Evolutionary conservation across 2,329 filamentous ascomycete genomes (phyloP).

Genomic region (Xylariaceae sp.): DNA sequence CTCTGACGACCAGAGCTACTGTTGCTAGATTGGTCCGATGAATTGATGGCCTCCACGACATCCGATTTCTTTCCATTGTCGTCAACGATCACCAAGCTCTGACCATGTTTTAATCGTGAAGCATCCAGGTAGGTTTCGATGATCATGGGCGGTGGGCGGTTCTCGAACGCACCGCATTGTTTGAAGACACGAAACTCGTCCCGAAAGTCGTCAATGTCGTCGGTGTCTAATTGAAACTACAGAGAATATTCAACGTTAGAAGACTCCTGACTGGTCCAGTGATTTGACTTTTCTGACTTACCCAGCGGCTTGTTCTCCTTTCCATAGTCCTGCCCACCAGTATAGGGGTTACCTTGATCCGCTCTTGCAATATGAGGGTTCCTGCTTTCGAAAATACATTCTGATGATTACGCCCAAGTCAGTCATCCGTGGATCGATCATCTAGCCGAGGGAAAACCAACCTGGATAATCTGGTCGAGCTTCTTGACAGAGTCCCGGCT

Average conservation of each 20-base stretch:
- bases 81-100: conserved; percentile 83
- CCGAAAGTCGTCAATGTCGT: conserved; percentile 83
- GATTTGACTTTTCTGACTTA: conserved; percentile 16
- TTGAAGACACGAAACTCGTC: conserved; percentile 82
- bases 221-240: conserved; percentile 91
- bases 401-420: conserved; percentile 38
- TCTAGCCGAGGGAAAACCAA: conserved; percentile 34
- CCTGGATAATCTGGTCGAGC: conserved; percentile 91
- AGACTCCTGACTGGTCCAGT: neutral
- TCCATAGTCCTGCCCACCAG: conserved; percentile 25
- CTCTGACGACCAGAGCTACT: conserved; percentile 36
- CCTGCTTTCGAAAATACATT: conserved; percentile 91
- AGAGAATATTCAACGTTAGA: neutral
- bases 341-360: conserved; percentile 56
- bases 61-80: conserved; percentile 91
- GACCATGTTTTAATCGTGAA: conserved; percentile 72
- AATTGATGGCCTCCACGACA: conserved; percentile 75
- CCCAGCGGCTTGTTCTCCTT: conserved; percentile 28
- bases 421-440: conserved; percentile 5
- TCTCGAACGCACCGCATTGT: conserved; percentile 69
- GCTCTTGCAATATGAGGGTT: conserved; percentile 75
- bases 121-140: conserved; percentile 89
- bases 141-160: conserved; percentile 75
- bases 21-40: conserved; percentile 51
- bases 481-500: conserved; percentile 69